phyloP scores from a whole-genome alignment of 192 early-diverging fungal species.

The Dimargaris verticillata region DNA sequence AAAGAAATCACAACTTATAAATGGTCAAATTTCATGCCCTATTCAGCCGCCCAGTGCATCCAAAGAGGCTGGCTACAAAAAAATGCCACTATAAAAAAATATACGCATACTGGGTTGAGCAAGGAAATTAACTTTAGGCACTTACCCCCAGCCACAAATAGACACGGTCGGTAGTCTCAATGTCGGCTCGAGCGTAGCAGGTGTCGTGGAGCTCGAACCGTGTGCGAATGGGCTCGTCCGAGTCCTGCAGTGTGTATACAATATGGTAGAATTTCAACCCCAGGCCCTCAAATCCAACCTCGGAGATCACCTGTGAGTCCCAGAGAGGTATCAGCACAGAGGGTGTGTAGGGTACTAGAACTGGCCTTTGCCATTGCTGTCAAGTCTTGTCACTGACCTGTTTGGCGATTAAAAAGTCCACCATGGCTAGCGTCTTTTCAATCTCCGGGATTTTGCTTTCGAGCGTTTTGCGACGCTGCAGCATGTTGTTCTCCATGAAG shows the following conservation, averaged over 20 bases:
- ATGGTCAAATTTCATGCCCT: background rate
- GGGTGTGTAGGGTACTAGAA: background rate
- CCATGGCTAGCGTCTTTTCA: conserved; percentile 78
- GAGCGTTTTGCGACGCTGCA: conserved; percentile 65
- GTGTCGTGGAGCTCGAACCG: conserved; percentile 93
- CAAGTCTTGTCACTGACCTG: conserved; percentile 9
- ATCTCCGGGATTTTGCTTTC: conserved; percentile 94
- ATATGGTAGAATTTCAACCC: background rate
- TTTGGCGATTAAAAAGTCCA: conserved; percentile 54
- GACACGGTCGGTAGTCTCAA: conserved; percentile 61
- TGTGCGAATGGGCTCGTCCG: conserved; percentile 53
- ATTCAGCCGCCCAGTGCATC: background rate
- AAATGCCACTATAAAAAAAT: background rate
- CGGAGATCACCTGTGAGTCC: background rate
- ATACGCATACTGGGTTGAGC: background rate
- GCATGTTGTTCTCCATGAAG: conserved; percentile 87
- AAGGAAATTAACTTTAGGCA: background rate
- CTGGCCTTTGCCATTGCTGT: background rate
- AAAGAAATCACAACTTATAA: background rate
- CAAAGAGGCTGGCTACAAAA: background rate
- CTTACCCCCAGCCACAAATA: conserved; percentile 89
- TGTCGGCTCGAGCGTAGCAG: conserved; percentile 68
- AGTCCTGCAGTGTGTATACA: conserved; percentile 18
- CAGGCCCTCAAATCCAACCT: background rate
- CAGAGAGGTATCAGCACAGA: background rate